A percentile compares a stretch with the other conserved stretches of the same genome.
These are phyloP conservation scores for Mycena filopes DNA, from an alignment of 768 basidiomycete genomes.

Conservation along the genomic window DNA sequence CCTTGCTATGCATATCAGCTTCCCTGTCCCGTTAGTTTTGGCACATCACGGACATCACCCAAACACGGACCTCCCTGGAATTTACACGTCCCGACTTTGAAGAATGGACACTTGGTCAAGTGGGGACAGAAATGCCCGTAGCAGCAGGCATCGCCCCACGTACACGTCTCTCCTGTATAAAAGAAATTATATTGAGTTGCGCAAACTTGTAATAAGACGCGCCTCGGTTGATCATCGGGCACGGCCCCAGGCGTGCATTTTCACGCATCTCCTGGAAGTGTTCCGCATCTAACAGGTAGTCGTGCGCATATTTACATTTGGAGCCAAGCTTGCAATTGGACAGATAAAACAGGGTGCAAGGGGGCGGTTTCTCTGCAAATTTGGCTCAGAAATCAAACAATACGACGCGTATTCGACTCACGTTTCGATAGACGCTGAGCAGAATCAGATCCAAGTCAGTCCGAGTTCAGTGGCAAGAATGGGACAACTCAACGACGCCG, in stretches of 20 bases:
- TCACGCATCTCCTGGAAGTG: conserved; percentile 62
- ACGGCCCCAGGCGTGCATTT: conserved; percentile 72
- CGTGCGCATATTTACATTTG: conserved; percentile 70
- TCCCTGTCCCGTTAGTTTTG: conserved; percentile 22
- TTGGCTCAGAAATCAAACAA: conserved; percentile 32
- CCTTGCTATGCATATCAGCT: conserved; percentile 57
- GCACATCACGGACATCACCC: conserved; percentile 13
- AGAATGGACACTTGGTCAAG: conserved; percentile 54
- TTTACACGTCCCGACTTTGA: conserved; percentile 68
- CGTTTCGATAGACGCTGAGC: conserved; percentile 68
- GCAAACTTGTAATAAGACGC: conserved; percentile 27
- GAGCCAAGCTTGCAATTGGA: conserved; percentile 67
- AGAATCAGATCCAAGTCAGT: conserved; percentile 27
- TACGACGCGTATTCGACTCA: conserved; percentile 46
- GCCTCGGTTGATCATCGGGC: conserved; percentile 70
- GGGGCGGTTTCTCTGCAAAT: conserved; percentile 66
- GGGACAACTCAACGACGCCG: conserved; percentile 56
- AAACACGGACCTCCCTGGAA: conserved; percentile 64
- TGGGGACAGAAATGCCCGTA: conserved; percentile 63
- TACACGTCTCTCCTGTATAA: conserved; percentile 61
- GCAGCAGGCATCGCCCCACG: conserved; percentile 70
- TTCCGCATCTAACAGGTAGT: conserved; percentile 66
- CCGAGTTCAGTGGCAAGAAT: conserved; percentile 31
- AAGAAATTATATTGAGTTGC: not conserved
- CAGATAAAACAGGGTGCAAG: conserved; percentile 75